Conservation (phyloP, 2,329 filamentous ascomycete species). For the Rutstroemia sp. region DNA sequence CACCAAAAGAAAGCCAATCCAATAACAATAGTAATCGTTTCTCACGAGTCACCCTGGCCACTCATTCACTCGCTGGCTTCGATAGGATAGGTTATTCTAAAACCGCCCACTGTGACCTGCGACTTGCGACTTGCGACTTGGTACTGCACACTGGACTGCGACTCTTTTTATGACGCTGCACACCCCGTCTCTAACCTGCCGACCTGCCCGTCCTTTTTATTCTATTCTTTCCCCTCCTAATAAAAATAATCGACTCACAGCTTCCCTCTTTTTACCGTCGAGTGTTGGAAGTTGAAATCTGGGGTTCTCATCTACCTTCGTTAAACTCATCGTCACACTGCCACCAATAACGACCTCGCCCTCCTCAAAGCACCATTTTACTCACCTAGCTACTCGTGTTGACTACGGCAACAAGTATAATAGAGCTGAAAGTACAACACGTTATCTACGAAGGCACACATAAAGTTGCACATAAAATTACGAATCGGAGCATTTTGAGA, state of each 20-base stretch:
- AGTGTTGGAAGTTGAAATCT: not conserved
- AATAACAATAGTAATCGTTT: not conserved
- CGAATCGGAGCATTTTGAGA: too few relatives aligned
- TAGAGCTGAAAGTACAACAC: too few relatives aligned
- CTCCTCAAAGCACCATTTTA: not conserved
- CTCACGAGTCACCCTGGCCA: not conserved
- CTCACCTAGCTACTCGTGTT: too few relatives aligned
- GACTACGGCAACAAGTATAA: too few relatives aligned
- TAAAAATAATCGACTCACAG: not conserved
- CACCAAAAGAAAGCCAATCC: slow-evolving; percentile 9
- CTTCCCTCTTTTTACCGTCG: not conserved
- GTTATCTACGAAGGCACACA: too few relatives aligned
- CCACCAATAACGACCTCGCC: not conserved
- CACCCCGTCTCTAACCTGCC: not conserved
- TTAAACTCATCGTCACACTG: not conserved
- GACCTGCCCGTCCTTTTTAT: not conserved
- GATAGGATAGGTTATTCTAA: not conserved
- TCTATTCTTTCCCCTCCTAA: not conserved
- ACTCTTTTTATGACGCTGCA: not conserved
- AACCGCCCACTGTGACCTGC: too few relatives aligned
- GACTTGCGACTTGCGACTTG: too few relatives aligned
- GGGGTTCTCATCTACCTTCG: not conserved
- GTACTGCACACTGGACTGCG: not conserved
- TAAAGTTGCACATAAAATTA: too few relatives aligned
- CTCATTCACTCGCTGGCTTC: not conserved